Percentiles rank a stretch among this genome's conserved stretches.
phyloP scores from a whole-genome alignment of 1,284 basidiomycete genomes.

The Inonotus obliquus region DNA sequence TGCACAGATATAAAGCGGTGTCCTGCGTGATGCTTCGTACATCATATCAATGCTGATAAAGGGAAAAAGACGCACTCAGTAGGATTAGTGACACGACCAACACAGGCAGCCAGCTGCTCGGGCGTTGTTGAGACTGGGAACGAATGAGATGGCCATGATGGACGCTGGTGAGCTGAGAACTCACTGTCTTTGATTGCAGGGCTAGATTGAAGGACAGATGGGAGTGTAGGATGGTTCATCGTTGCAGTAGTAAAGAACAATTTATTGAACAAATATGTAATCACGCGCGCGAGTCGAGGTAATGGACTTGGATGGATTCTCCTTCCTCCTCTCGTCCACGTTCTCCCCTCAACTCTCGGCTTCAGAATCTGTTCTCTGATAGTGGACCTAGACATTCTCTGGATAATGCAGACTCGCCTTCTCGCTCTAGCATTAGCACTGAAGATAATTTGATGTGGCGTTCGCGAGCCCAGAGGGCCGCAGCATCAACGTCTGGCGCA shows the following conservation, averaged over 20 bases:
- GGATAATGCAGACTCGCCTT: not conserved
- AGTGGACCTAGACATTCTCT: conserved; percentile 10
- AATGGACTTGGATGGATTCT: not conserved
- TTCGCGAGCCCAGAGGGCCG: not conserved
- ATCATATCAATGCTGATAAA: not conserved
- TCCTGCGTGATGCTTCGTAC: conserved; percentile 34
- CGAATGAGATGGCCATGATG: not conserved
- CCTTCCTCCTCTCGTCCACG: conserved; percentile 5
- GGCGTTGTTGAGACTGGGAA: conserved; percentile 40
- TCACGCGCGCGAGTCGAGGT: not conserved
- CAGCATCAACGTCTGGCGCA: not conserved
- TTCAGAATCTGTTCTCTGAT: conserved; percentile 9
- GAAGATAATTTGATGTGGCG: conserved; percentile 19
- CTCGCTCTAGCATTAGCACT: not conserved
- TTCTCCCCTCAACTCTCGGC: conserved; percentile 13
- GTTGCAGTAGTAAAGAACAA: too few species aligned
- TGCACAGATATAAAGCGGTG: conserved; percentile 62
- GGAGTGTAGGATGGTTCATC: conserved; percentile 30
- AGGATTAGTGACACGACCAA: conserved; percentile 51
- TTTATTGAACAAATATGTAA: not conserved
- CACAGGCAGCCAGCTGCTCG: conserved; percentile 39
- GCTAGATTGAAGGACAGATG: conserved; percentile 48
- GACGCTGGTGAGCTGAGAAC: conserved; percentile 18
- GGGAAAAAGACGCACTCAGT: conserved; percentile 38
- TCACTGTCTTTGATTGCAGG: conserved; percentile 52